Evolutionary conservation across 176 grass and related monocot species (phyloP), one percentile per base, ranked within the genome.

Genomic region (Saccharum officinarum): DNA sequence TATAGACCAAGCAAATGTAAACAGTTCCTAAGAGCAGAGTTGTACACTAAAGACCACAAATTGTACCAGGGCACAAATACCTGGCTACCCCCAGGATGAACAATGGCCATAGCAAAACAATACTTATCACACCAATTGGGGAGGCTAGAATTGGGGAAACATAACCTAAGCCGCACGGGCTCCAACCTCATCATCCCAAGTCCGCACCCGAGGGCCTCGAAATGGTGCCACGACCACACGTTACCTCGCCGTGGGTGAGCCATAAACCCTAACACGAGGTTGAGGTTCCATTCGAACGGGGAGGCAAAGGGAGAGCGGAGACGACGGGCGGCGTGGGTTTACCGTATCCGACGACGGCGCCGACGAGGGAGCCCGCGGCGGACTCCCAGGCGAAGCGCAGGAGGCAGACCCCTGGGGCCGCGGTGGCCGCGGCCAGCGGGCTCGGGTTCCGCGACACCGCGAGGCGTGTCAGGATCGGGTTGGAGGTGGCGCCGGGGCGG

Each of bases 341-440:
- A 91, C 89, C 89, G 63, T 91, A 91, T 54, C 89, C 89, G 10
- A 91, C 89, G 76, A 65, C 13, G 85, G 89, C 80, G 70, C 85
- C 85, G 63, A 91, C 89, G 70, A 91, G 81, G 61, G 89, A 91
- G 10, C 89, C 89, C 8, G 89, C 89, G 52, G 89, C 89, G 31
- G 89, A 91, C 81, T 91, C 85, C 76, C 76, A 87, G 69, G 89
- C 81, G 70, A 91, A 91, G 75, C 85, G 85, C 17, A 91, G 89
- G 76, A 91, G 89, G 89, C 89, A 91, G 13, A 87, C 81, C 80
- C 89, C 89, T 12, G 89, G 81, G 6, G 89, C 89, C 5, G 85
- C 85, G 23, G 85, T 84, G 50, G 89, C 69, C 17, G 85, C 89
- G 33, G 81, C 82, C 33, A 91, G 85, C 50, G 89, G 89, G 89